Percentiles rank a stretch among this genome's conserved stretches.
Evolutionary conservation across 2,329 filamentous ascomycete genomes (phyloP).

Genomic region (Pseudogymnoascus sp.): DNA sequence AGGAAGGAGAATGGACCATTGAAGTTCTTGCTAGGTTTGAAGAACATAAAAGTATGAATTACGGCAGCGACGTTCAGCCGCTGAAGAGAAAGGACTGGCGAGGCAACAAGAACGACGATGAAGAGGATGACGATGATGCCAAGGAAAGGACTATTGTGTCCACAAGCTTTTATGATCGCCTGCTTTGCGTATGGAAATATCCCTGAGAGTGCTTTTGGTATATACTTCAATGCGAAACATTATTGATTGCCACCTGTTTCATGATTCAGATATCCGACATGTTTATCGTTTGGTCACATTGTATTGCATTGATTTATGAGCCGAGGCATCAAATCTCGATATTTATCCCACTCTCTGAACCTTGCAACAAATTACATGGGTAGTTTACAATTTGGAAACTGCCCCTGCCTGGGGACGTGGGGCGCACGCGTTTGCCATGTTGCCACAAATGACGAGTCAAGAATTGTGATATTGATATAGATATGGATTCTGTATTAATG

Average conservation of each 20-base stretch:
- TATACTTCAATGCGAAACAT: background rate
- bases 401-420: background rate
- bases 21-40: slow-evolving; percentile 64
- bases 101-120: slow-evolving; percentile 13
- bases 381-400: too few relatives aligned
- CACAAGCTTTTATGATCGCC: slow-evolving; percentile 69
- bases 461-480: background rate
- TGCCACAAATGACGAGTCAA: background rate
- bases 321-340: too few relatives aligned
- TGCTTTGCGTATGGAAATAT: slow-evolving; percentile 58
- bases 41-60: slow-evolving; percentile 92
- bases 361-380: background rate
- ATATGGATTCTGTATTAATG: background rate
- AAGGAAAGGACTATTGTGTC: slow-evolving; percentile 38
- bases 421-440: background rate
- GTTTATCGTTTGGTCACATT: background rate
- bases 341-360: background rate
- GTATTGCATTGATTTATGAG: background rate
- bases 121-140: background rate
- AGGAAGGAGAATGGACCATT: slow-evolving; percentile 47
- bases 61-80: slow-evolving; percentile 66
- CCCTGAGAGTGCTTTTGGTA: background rate
- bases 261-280: background rate
- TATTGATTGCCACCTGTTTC: background rate
- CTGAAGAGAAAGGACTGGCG: slow-evolving; percentile 15